Base-by-base conservation (phyloP, 2,329 filamentous ascomycete genomes). In the Lecanicillium sp. region DNA sequence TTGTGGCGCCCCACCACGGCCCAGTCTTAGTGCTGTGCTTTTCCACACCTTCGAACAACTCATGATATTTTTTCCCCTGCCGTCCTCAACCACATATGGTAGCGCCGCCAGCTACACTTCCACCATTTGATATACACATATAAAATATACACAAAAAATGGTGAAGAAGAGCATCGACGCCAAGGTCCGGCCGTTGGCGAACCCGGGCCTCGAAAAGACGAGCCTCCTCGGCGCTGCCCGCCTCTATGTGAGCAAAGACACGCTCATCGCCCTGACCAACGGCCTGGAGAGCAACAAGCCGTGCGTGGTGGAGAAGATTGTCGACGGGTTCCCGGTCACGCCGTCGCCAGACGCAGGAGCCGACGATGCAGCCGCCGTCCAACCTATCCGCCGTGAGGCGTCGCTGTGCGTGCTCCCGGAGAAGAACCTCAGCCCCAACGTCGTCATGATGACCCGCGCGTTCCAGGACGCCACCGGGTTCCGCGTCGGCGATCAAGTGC, bases 401-500 rank as follows among this genome's bases (percentile, higher is more conserved):
- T 68, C 72, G 24, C 65, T 77, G 1, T 78, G 74, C 68, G 68
- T 70, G 1, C 63, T 74, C 14, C 70, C 73, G 2, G 72, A 74
- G 37, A 76, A 83, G 61, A 81, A 83, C 57, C 70, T 88, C 55
- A 77, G 82, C 59, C 80, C 79, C 55, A 78, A 83, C 53, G 74
- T 88, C 49, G 71, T 86, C 42, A 76, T 90, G 71, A 79, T 87
- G 70, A 83, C 87, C 19, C 83, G 87, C 53, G 73, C 80, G 5
- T 79, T 94, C 46, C 84, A 87, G 53, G 83, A 86, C 29, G 77
- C 80, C 6, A 86, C 86, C 55, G 80, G 79, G 1, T 77, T 95
- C 56, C 84, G 84, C 52, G 71, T 93, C 4, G 82, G 81, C 14
- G 86, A 90, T 41, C 77, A 81, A 43, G 68, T 77, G 27, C 66